Conservation (phyloP, 768 basidiomycete genomes). For the Tricholoma hemisulphureum region DNA sequence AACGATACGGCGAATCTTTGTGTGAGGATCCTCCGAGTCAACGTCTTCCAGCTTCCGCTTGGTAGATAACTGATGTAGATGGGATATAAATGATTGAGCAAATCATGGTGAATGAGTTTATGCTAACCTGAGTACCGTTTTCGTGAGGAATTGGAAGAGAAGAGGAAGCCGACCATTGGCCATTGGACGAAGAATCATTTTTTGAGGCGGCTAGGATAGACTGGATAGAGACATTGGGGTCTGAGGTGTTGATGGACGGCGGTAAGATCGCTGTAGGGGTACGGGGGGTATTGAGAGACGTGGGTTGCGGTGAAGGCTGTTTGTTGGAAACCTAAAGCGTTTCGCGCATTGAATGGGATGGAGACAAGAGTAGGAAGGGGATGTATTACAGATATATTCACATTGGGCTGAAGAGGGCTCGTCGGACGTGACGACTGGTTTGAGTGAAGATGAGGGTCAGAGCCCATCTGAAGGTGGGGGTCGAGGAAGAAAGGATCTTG, state of each 20-base stretch:
- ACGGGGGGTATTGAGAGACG: slow-evolving; percentile 18
- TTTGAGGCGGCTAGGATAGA: slow-evolving; percentile 53
- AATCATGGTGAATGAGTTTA: slow-evolving; percentile 1
- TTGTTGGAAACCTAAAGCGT: slow-evolving; percentile 30
- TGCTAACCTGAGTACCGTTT: slow-evolving; percentile 39
- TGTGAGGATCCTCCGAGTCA: slow-evolving; percentile 63
- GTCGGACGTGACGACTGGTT: slow-evolving; percentile 17
- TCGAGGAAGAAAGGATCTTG: slow-evolving; percentile 47
- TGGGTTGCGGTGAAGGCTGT: slow-evolving; percentile 21
- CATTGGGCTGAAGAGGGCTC: slow-evolving; percentile 14
- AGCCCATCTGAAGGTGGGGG: slow-evolving; percentile 44
- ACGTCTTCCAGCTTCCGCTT: slow-evolving; percentile 78
- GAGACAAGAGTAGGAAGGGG: slow-evolving; percentile 21
- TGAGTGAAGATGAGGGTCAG: slow-evolving; percentile 16
- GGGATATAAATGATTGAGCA: slow-evolving; percentile 6
- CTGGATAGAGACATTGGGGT: slow-evolving; percentile 47
- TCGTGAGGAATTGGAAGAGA: slow-evolving; percentile 26
- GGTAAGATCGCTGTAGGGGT: slow-evolving; percentile 22
- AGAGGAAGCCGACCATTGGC: slow-evolving; percentile 39
- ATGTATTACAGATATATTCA: slow-evolving; percentile 34
- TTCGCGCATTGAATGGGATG: slow-evolving; percentile 26
- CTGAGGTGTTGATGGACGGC: slow-evolving; percentile 28
- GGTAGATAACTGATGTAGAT: slow-evolving; percentile 34
- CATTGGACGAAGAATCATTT: slow-evolving; percentile 40
- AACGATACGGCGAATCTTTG: slow-evolving; percentile 81